Conservation (phyloP, 495 filamentous ascomycete species). For the Penicillium diatomitis region DNA sequence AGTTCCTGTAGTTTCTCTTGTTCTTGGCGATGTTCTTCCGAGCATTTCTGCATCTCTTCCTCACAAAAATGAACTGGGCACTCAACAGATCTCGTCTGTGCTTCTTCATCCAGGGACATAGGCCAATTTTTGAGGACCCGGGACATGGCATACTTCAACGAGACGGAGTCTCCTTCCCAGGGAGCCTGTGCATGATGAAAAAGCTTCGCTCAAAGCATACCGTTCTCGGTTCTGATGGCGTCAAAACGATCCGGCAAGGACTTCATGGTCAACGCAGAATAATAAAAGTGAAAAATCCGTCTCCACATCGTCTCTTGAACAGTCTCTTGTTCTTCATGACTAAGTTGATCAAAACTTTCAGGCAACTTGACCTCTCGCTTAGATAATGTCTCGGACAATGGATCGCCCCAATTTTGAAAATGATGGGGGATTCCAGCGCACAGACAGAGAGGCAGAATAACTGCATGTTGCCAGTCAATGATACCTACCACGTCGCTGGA, state of each 20-base stretch:
- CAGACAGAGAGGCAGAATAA: slow-evolving; percentile 20
- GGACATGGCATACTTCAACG: slow-evolving; percentile 11
- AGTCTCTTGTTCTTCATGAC: slow-evolving; percentile 7
- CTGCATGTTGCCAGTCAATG: slow-evolving; percentile 27
- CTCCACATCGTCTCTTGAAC: slow-evolving; percentile 17
- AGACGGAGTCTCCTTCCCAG: slow-evolving; percentile 17
- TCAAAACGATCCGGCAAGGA: slow-evolving; percentile 21
- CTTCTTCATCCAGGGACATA: slow-evolving; percentile 6
- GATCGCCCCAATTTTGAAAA: slow-evolving; percentile 27
- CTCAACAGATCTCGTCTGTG: slow-evolving; percentile 1
- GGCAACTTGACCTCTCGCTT: slow-evolving; percentile 18
- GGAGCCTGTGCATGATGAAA: slow-evolving; percentile 12
- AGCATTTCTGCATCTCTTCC: slow-evolving; percentile 8
- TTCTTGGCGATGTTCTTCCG: background rate
- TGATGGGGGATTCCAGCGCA: slow-evolving; percentile 19
- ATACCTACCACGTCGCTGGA: slow-evolving; percentile 20
- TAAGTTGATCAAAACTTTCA: slow-evolving; percentile 12
- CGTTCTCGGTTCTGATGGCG: slow-evolving; percentile 11
- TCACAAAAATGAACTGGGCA: slow-evolving; percentile 13
- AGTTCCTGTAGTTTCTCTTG: background rate
- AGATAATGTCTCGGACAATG: slow-evolving; percentile 13
- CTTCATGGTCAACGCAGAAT: slow-evolving; percentile 17
- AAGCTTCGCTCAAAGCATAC: slow-evolving; percentile 17
- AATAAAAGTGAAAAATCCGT: slow-evolving; percentile 19
- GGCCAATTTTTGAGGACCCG: slow-evolving; percentile 15